These are phyloP conservation scores for Oryza brachyantha DNA, from an alignment of 176 grass and related monocot genomes.

Conservation along the genomic window DNA sequence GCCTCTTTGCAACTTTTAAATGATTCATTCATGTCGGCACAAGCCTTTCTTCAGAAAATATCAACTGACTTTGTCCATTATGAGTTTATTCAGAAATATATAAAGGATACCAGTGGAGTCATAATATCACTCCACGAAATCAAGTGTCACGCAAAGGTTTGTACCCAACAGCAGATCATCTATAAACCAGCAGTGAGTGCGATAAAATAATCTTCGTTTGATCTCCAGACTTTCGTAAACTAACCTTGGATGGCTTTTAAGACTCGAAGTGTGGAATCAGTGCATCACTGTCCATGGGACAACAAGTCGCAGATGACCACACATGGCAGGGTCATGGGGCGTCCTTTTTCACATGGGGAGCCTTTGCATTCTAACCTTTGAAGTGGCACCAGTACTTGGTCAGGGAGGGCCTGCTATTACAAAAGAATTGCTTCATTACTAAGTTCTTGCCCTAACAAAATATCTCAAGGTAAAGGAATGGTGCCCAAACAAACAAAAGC, in stretches of 20 bases:
- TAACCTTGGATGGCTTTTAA: neutral
- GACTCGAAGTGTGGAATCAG: neutral
- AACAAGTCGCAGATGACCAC: neutral
- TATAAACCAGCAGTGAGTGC: neutral
- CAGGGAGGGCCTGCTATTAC: neutral
- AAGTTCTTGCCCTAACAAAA: neutral
- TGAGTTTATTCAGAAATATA: neutral
- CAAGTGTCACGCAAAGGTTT: neutral
- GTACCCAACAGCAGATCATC: neutral
- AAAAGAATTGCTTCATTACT: conserved; percentile 20
- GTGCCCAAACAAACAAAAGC: neutral
- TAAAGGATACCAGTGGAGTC: neutral
- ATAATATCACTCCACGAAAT: neutral
- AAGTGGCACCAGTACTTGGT: neutral
- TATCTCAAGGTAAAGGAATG: conserved; percentile 9
- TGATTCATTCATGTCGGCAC: neutral
- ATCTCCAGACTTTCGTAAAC: neutral
- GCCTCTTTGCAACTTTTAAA: neutral
- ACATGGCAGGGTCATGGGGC: neutral
- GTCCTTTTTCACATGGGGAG: conserved; percentile 15
- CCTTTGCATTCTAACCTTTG: conserved; percentile 7
- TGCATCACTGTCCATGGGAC: neutral
- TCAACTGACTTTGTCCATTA: neutral
- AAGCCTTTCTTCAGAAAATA: neutral
- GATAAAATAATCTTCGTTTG: neutral